Evolutionary conservation across 768 basidiomycete genomes (phyloP), one percentile per base, ranked within the genome.

Genomic region (Dentipellis sp.): DNA sequence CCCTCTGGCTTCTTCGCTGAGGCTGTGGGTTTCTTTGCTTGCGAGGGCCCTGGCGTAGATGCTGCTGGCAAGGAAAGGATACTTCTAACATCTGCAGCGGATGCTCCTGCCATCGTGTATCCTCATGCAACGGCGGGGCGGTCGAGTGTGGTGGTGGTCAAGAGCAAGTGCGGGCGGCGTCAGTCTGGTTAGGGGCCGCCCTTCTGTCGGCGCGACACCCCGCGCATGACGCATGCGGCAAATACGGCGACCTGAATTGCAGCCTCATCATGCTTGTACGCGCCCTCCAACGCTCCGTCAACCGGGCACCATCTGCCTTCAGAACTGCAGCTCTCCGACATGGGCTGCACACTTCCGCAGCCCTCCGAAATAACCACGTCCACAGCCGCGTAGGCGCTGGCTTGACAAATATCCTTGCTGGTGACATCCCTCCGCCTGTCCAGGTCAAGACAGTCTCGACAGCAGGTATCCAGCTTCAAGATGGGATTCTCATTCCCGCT

Each of bases 11-110:
- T 91, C 65, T 79, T 78, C 21, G 67, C 37, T 3, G 71, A 57
- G 14, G 63, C 58, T 4, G 49, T 16, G 12, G 58, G 39, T 62
- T 79, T 86, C 63, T 78, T 80, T 1, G 68, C 66, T 39, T 75
- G 78, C n/a, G 78, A 71, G 2, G 78, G 73, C 4, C 74, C 73
- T 8, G 75, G 65, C 8, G 74, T 67, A 34, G 75, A 65, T 4
- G 74, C 70, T 4, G 61, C 56, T 6, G 75, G 68, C 2, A 94
- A 71, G 11, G 86, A 83, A 47, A 95, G 83, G 39, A 89, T 86
- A 62, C 88, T 88, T 23, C 93, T 86, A 60, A 95, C 79, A 66
- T 95, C 93, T 59, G 84, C 80, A 54, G 89, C 88, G 56, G 83
- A 81, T 56, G 79, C 76, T 39, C 68, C 69, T 21, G 84, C 79